These are phyloP conservation scores for Biscutella laevigata DNA, from an alignment of 441 rosid species.

Conservation along the genomic window DNA sequence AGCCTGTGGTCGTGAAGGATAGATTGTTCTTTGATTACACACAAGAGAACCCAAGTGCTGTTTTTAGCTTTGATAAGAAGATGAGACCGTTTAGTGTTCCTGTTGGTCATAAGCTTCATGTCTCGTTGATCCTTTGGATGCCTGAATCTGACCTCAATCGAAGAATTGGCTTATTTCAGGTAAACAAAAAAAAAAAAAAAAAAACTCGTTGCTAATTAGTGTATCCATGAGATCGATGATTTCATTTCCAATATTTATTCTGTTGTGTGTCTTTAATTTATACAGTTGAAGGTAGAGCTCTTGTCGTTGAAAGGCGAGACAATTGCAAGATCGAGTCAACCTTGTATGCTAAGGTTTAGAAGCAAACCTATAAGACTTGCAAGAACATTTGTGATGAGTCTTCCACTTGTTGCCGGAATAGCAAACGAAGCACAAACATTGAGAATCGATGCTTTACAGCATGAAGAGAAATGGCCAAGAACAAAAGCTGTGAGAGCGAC, in stretches of 20 bases:
- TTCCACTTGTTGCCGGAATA: conserved; percentile 53
- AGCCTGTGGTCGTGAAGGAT: conserved; percentile 52
- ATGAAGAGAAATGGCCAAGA: conserved; percentile 51
- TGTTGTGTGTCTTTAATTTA: no score
- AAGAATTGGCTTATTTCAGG: conserved; percentile 64
- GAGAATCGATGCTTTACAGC: conserved; percentile 31
- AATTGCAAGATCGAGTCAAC: conserved; percentile 50
- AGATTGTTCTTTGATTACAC: conserved; percentile 61
- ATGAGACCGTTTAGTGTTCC: conserved; percentile 33
- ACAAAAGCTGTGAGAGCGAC: conserved; percentile 43
- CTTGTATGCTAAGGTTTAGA: conserved; percentile 57
- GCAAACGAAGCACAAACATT: conserved; percentile 59
- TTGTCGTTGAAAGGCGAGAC: conserved; percentile 38
- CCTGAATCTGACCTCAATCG: conserved; percentile 70
- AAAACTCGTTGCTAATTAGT: no score
- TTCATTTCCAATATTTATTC: no score
- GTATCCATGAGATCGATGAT: no score
- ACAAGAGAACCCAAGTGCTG: conserved; percentile 46
- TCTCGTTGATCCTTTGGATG: conserved; percentile 49
- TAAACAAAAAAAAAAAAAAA: no score
- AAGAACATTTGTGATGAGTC: conserved; percentile 39
- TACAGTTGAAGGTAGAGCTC: conserved; percentile 60
- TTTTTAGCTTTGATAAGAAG: conserved; percentile 20
- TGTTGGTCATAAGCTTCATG: conserved; percentile 46
- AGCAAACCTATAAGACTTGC: conserved; percentile 55